A percentile compares a stretch with the other conserved stretches of the same genome.
Evolutionary conservation across 2,329 filamentous ascomycete species (phyloP).

Genomic region (Pseudohalonectria lignicola): DNA sequence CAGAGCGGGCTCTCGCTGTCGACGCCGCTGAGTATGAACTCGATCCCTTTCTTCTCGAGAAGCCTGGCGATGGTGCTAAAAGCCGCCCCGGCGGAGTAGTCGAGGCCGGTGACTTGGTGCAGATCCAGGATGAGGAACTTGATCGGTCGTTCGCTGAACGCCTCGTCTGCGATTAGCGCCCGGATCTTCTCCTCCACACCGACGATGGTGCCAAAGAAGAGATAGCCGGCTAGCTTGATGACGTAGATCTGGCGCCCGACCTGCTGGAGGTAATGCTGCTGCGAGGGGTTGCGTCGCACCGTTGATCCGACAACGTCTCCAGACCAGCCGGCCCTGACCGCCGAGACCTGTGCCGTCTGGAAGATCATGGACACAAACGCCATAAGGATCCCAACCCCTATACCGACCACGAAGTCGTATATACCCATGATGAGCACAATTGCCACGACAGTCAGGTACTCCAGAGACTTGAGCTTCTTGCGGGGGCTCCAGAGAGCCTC

Average conservation of each 20-base stretch:
- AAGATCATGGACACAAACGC: constrained; percentile 87
- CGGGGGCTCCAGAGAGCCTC: constrained; percentile 85
- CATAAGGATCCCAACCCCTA: constrained; percentile 81
- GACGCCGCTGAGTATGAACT: constrained; percentile 74
- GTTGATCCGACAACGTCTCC: constrained; percentile 86
- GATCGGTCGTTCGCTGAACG: constrained; percentile 68
- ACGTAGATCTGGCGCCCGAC: constrained; percentile 84
- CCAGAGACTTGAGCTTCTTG: constrained; percentile 74
- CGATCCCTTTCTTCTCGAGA: constrained; percentile 64
- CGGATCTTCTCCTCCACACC: constrained; percentile 86
- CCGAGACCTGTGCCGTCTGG: constrained; percentile 81
- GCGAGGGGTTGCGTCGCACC: constrained; percentile 79
- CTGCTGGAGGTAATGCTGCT: constrained; percentile 75
- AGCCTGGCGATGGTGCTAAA: constrained; percentile 89
- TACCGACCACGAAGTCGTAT: constrained; percentile 92
- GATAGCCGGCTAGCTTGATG: constrained; percentile 82
- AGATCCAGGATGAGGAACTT: constrained; percentile 86
- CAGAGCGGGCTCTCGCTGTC: constrained; percentile 67
- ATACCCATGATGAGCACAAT: constrained; percentile 95
- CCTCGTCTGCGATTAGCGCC: constrained; percentile 68
- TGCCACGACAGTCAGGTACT: constrained; percentile 80
- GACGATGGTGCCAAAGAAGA: constrained; percentile 98
- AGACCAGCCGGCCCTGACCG: constrained; percentile 81
- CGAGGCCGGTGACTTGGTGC: constrained; percentile 78
- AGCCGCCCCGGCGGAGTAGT: constrained; percentile 92